Conservation (phyloP, 148 eudicot species). For the Amaranthus hypochondriacus region DNA sequence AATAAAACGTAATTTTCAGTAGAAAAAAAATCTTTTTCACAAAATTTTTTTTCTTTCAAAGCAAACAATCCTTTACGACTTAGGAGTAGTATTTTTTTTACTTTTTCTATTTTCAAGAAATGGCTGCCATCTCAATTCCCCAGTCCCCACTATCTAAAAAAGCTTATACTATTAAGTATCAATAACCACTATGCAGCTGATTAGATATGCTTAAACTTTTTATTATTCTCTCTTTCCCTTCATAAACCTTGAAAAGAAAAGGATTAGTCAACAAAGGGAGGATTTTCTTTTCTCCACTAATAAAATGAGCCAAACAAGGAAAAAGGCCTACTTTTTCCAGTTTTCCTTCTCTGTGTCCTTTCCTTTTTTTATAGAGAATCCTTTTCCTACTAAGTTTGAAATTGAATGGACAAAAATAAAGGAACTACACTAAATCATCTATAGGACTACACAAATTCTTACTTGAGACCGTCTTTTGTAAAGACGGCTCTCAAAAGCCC, state of each 20-base stretch:
- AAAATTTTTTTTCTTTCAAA: too few relatives aligned
- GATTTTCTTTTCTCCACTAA: constrained; percentile 7
- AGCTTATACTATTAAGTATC: too few relatives aligned
- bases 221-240: not conserved
- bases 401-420: not conserved
- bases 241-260: constrained; percentile 11
- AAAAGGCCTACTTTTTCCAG: constrained; percentile 23
- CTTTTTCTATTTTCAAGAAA: too few relatives aligned
- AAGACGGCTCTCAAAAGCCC: too few relatives aligned
- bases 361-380: constrained; percentile 9
- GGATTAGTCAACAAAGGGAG: constrained; percentile 25
- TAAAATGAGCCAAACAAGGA: constrained; percentile 19
- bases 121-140: too few relatives aligned
- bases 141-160: too few relatives aligned
- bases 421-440: not conserved
- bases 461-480: too few relatives aligned
- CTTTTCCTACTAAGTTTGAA: constrained; percentile 23
- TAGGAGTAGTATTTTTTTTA: too few relatives aligned
- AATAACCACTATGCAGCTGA: not conserved
- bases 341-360: constrained; percentile 22
- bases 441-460: not conserved
- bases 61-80: too few relatives aligned
- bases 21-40: too few relatives aligned
- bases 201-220: not conserved
- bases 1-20: too few relatives aligned